Conservation (phyloP, 805 yeast genomes). For the Teunomyces stri region DNA sequence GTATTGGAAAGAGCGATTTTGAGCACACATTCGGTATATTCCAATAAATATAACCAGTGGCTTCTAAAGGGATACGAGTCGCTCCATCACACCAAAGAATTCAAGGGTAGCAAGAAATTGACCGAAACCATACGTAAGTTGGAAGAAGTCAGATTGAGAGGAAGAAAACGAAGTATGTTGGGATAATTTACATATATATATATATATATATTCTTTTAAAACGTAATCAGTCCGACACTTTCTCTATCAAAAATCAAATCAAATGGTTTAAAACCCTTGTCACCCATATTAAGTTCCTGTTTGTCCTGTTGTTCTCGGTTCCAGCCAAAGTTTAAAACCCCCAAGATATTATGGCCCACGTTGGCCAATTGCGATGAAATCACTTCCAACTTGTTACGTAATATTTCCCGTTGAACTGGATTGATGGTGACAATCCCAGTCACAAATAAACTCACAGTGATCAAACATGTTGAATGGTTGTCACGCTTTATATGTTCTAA, state of each 20-base stretch:
- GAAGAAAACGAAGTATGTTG: conserved; percentile 92
- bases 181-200: conserved; percentile 42
- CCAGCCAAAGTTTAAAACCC: conserved; percentile 8
- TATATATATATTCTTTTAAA: neutral
- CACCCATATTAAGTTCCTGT: conserved; percentile 5
- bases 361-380: conserved; percentile 5
- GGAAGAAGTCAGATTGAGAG: conserved; percentile 84
- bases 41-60: conserved; percentile 66
- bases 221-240: conserved; percentile 8
- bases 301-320: conserved; percentile 8
- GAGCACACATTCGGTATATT: conserved; percentile 82
- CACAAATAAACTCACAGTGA: conserved; percentile 10
- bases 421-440: conserved; percentile 6
- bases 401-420: conserved; percentile 2
- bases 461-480: conserved; percentile 10
- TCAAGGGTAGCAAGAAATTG: conserved; percentile 34
- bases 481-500: conserved; percentile 5
- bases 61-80: conserved; percentile 65
- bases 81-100: conserved; percentile 30
- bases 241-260: conserved; percentile 12
- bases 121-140: conserved; percentile 62
- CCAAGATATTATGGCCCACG: conserved; percentile 10
- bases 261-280: conserved; percentile 11
- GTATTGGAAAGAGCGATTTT: conserved; percentile 88
- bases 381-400: conserved; percentile 1